Base-by-base conservation (phyloP, 176 grass and related monocot species). In the Oryza meridionalis region DNA sequence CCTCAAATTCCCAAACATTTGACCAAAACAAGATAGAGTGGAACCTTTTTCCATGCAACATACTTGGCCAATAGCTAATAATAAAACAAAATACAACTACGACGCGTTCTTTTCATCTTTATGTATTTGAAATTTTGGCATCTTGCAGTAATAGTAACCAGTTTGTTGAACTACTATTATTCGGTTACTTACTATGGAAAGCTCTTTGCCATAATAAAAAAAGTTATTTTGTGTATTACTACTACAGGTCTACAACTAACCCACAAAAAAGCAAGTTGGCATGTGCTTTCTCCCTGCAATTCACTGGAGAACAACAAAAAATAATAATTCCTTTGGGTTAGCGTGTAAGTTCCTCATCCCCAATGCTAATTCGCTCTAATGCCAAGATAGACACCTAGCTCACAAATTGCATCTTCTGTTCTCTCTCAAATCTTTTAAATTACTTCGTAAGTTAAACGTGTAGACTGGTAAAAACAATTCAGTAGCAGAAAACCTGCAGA, bases 271-370 rank as follows among this genome's bases (percentile, higher is more conserved):
- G 2, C 5, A 65, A 67, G 11, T 32, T 74, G 31, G 15, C 16
- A 66, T 74, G 25, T 46, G 15, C 61, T 53, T 67, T 24, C 33
- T 33, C 44, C 29, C 9, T 4, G 24, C 11, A 13, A 67, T 26
- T 73, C 7, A 3, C 6, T 72, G 62, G 43, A 45, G 26, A 38
- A 62, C n/a, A 21, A 59, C 12, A 55, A 27, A 89, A 51, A 86
- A 2, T 7, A 82, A 47, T 78, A 6, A 2, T 27, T 53, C 5
- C 47, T 5, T 31, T 5, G 1, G 6, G 31, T 40, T 68, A 58
- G n/a, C 44, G 1, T 44, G 37, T 29, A 35, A 27, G 51, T 85
- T 77, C 50, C 8, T 29, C 44, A 19, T 75, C 62, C 10, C 63
- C 5, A n/a, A 10, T 7, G 66, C 16, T 5, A 74, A 64, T 63